phyloP scores from a whole-genome alignment of 768 basidiomycete genomes.

The Mycena rebaudengoi region DNA sequence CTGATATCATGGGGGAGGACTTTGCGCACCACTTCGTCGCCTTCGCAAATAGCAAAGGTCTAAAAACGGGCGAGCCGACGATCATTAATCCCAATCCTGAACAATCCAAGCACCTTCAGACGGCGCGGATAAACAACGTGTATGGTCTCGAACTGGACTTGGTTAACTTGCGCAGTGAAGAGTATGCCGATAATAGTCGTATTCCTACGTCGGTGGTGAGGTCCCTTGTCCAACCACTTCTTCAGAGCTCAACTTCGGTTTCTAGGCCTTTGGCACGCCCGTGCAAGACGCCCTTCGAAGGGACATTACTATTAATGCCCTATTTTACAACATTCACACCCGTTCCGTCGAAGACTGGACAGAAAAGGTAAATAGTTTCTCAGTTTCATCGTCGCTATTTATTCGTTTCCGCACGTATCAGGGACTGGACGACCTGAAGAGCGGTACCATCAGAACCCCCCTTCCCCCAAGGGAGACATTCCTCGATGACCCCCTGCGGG shows the following conservation, averaged over 20 bases:
- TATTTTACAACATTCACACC: slow-evolving; percentile 96
- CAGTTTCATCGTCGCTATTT: neutral
- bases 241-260: neutral
- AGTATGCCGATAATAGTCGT: slow-evolving; percentile 85
- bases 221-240: slow-evolving; percentile 9
- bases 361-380: slow-evolving; percentile 59
- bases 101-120: slow-evolving; percentile 98
- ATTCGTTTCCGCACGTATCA: slow-evolving; percentile 44
- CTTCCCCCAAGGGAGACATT: slow-evolving; percentile 89
- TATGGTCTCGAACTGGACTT: slow-evolving; percentile 89
- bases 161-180: slow-evolving; percentile 93
- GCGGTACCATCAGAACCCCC: slow-evolving; percentile 88
- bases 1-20: slow-evolving; percentile 86
- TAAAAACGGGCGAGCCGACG: slow-evolving; percentile 68
- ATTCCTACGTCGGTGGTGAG: slow-evolving; percentile 90
- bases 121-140: slow-evolving; percentile 85
- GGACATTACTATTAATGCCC: slow-evolving; percentile 93
- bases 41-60: slow-evolving; percentile 61
- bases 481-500: slow-evolving; percentile 90
- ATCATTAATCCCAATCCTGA: slow-evolving; percentile 95
- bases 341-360: slow-evolving; percentile 88
- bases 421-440: slow-evolving; percentile 86
- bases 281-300: slow-evolving; percentile 89
- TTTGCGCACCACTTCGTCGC: slow-evolving; percentile 84
- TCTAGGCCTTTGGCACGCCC: slow-evolving; percentile 90